Conservation (phyloP, 2,329 filamentous ascomycete species). For the Cladosporium halotolerans region DNA sequence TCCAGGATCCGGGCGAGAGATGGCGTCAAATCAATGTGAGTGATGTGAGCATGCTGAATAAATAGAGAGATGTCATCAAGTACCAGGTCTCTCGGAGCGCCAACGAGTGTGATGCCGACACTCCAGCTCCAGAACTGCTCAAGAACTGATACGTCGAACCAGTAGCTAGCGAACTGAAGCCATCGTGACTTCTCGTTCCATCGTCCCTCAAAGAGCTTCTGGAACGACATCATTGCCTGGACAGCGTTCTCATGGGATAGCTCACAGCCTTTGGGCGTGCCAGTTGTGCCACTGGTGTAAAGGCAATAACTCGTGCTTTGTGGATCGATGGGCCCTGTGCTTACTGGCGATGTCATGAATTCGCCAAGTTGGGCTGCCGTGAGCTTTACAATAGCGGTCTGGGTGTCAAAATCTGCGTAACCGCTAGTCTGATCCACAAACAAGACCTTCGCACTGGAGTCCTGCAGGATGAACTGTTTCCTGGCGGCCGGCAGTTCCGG, state of each 20-base stretch:
- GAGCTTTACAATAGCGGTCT: slow-evolving; percentile 13
- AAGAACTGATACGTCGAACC: slow-evolving; percentile 88
- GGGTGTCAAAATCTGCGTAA: slow-evolving; percentile 26
- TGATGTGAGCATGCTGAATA: slow-evolving; percentile 68
- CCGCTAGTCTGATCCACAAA: slow-evolving; percentile 41
- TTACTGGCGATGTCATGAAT: slow-evolving; percentile 27
- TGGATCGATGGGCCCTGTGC: slow-evolving; percentile 33
- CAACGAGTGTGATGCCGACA: slow-evolving; percentile 76
- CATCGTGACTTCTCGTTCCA: slow-evolving; percentile 71
- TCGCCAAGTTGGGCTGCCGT: slow-evolving; percentile 10
- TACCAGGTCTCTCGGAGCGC: slow-evolving; percentile 75
- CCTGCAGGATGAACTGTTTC: slow-evolving; percentile 70
- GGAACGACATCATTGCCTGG: slow-evolving; percentile 83
- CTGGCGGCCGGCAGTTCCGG: slow-evolving; percentile 63
- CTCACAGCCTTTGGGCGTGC: slow-evolving; percentile 79
- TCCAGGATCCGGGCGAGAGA: slow-evolving; percentile 73
- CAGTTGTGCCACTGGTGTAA: slow-evolving; percentile 83
- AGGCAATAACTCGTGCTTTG: slow-evolving; percentile 70
- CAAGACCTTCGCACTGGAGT: slow-evolving; percentile 56
- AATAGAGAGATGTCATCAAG: slow-evolving; percentile 73
- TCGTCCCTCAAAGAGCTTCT: slow-evolving; percentile 66
- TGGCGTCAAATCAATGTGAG: slow-evolving; percentile 86
- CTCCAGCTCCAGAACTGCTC: slow-evolving; percentile 97
- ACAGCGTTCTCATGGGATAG: slow-evolving; percentile 84
- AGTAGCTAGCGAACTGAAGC: slow-evolving; percentile 89